Conservation (phyloP, 257 asterid species). For the Lycium ferocissimum region DNA sequence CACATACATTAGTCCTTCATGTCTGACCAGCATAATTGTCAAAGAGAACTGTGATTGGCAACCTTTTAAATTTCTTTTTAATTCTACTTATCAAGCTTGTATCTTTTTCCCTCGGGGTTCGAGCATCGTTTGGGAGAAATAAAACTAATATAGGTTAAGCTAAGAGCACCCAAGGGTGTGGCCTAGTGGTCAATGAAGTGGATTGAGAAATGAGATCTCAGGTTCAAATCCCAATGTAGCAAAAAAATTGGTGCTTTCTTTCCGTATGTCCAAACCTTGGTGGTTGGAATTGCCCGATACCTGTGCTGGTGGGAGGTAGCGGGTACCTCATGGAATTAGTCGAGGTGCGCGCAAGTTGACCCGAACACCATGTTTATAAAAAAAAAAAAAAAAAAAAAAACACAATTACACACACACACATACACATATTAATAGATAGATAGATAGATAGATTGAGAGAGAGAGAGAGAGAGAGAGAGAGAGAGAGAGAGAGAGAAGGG, state of each 20-base stretch:
- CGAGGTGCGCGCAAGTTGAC: not conserved
- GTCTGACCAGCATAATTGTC: not conserved
- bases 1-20: not conserved
- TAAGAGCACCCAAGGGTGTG: not conserved
- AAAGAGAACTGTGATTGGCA: constrained; percentile 2
- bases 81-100: not conserved
- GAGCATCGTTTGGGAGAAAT: not conserved
- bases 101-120: not conserved
- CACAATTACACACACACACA: too few species aligned
- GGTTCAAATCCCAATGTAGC: not conserved
- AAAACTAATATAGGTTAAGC: not conserved
- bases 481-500: not conserved
- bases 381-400: too few species aligned
- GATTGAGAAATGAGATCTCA: not conserved
- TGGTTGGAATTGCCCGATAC: not conserved
- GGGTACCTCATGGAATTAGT: not conserved
- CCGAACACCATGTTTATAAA: not conserved
- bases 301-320: not conserved
- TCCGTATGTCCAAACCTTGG: not conserved
- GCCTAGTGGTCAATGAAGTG: not conserved
- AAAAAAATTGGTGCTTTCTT: not conserved
- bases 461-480: too few species aligned
- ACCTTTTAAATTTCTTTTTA: not conserved
- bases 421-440: too few species aligned
- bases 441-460: too few species aligned